phyloP scores from a whole-genome alignment of 2,329 filamentous ascomycete genomes.

The Aspergillus chevalieri region DNA sequence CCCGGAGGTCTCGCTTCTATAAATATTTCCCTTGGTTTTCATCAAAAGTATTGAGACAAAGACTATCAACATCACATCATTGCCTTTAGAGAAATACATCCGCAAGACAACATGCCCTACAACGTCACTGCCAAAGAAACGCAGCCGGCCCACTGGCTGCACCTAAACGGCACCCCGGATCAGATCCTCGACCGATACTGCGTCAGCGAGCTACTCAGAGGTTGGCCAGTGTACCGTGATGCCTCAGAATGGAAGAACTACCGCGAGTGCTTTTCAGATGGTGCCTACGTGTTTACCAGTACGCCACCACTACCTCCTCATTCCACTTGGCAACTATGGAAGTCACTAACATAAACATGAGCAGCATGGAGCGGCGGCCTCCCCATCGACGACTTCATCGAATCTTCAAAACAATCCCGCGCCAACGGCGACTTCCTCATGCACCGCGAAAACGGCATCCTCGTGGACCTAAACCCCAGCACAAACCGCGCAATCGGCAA shows the following conservation, averaged over 20 bases:
- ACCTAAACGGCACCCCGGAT: conserved; percentile 40
- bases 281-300: conserved; percentile 47
- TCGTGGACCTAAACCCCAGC: background rate
- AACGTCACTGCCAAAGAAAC: conserved; percentile 19
- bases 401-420: background rate
- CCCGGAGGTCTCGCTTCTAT: too few species aligned
- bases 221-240: conserved; percentile 51
- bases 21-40: too few species aligned
- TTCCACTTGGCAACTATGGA: background rate
- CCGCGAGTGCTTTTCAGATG: conserved; percentile 43
- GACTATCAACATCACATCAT: too few species aligned
- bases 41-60: too few species aligned
- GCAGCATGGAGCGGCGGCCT: background rate
- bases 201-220: conserved; percentile 49
- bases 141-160: conserved; percentile 19
- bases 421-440: background rate
- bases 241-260: conserved; percentile 51
- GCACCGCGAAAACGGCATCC: background rate
- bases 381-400: background rate
- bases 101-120: conserved; percentile 12
- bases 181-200: conserved; percentile 43
- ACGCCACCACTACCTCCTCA: background rate
- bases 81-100: too few species aligned
- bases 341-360: background rate
- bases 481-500: background rate